Conservation (phyloP, 2,329 filamentous ascomycete species). For the Colletotrichum sublineola region DNA sequence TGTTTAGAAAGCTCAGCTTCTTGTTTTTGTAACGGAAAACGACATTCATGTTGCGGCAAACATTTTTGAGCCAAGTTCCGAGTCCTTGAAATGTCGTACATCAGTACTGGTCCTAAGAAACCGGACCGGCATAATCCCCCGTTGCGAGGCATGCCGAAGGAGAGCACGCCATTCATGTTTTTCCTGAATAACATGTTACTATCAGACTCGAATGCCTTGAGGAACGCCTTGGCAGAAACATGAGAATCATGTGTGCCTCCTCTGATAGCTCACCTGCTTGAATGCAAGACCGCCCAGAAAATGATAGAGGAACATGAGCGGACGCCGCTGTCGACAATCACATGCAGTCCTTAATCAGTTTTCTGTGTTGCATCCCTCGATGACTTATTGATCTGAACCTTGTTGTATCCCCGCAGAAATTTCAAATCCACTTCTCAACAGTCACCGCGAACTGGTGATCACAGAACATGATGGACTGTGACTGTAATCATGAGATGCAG, state of each 20-base stretch:
- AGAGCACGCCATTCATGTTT: constrained; percentile 40
- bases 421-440: background rate
- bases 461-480: background rate
- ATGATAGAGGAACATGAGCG: constrained; percentile 25
- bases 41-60: constrained; percentile 24
- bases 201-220: constrained; percentile 1
- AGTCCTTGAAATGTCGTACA: constrained; percentile 1
- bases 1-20: constrained; percentile 35
- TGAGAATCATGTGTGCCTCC: background rate
- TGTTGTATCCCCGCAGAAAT: background rate
- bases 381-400: background rate
- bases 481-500: background rate
- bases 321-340: background rate
- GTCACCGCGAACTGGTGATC: background rate
- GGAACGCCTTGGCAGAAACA: background rate
- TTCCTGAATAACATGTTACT: background rate
- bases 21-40: constrained; percentile 48
- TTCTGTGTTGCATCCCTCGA: background rate
- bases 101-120: constrained; percentile 12
- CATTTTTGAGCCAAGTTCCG: constrained; percentile 19
- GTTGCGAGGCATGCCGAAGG: constrained; percentile 44
- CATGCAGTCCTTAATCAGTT: constrained; percentile 10
- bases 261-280: constrained; percentile 2
- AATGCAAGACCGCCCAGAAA: constrained; percentile 9
- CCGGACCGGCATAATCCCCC: background rate